Base-by-base conservation (phyloP, 192 early-diverging fungal species). In the Backusella tarrabulga region DNA sequence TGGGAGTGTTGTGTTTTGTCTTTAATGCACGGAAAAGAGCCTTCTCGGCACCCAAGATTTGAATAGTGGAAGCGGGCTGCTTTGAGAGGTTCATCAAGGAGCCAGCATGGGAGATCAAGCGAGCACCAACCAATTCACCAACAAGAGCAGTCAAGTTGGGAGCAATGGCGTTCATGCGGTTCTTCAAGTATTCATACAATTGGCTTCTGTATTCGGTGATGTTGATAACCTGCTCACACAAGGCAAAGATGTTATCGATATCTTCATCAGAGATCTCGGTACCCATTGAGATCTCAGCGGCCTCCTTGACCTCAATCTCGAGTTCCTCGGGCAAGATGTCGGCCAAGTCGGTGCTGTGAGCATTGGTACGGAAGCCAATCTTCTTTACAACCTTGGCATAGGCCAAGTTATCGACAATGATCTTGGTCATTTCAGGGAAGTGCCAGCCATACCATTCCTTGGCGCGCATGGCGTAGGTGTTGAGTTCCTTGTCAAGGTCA, bases 371-470 rank as follows among this genome's bases (percentile, higher is more conserved):
- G 92, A 96, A 93, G 54, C 95, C 96, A 88, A 97, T 95, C 76
- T 87, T 84, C 89, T 96, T 94, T 68, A 99, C 90, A 36, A 93
- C 85, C 86, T 93, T 92, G 82, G 98, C 90, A 78, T 95, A 99
- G 21, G 96, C 95, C 72, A 97, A 83, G 87, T 99, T 99, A 83
- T 99, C 97, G 76, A 94, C 92, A 77, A 99, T 87, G 75, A 98
- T 93, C 88, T 95, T 96, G 83, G 89, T 92, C 93, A 99, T 95
- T 90, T 99, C 98, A 56, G 98, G 98, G 92, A 99, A 99, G 83
- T 99, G 98, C 97, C 96, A 99, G 50, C 97, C 97, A 82, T 99
- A 97, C 98, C 98, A 99, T 86, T 99, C 98, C 93, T 97, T 95
- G 80, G 94, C 92, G 74, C 95, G 90, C 95, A 98, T 97, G 3